phyloP scores from a whole-genome alignment of 2,329 filamentous ascomycete genomes.

The Pseudopithomyces chartarum region DNA sequence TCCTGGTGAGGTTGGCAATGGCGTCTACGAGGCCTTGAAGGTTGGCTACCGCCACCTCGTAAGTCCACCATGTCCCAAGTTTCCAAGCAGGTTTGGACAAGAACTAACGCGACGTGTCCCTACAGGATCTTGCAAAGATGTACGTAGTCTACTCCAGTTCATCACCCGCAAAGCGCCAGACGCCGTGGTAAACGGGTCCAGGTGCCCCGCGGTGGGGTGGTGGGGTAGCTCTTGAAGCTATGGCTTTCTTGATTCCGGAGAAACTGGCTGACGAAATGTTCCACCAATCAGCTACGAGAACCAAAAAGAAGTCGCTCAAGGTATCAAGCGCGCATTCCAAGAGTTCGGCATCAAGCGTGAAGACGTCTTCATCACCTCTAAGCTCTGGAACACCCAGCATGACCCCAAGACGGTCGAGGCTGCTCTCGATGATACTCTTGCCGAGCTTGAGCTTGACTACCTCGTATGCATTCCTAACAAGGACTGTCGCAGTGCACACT shows the following conservation, averaged over 20 bases:
- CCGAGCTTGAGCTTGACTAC: conserved; percentile 83
- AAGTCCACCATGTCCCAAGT: conserved; percentile 10
- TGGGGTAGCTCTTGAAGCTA: conserved; percentile 21
- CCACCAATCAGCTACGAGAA: conserved; percentile 40
- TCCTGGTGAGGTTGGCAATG: conserved; percentile 45
- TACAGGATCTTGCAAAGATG: conserved; percentile 39
- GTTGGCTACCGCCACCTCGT: conserved; percentile 41
- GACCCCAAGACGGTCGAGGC: conserved; percentile 69
- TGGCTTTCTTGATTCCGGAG: conserved; percentile 14
- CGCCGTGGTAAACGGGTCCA: conserved; percentile 14
- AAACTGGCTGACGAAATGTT: conserved; percentile 26
- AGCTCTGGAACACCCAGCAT: conserved; percentile 92
- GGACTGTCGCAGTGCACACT: background rate
- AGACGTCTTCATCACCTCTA: conserved; percentile 65
- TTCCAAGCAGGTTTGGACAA: background rate
- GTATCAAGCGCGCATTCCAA: conserved; percentile 35
- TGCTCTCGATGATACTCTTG: conserved; percentile 73
- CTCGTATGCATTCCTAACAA: conserved; percentile 51
- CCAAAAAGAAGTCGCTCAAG: conserved; percentile 37
- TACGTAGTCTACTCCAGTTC: conserved; percentile 18
- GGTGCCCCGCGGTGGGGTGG: conserved; percentile 23
- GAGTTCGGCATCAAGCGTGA: conserved; percentile 35
- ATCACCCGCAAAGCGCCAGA: background rate
- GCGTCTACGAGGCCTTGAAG: conserved; percentile 46
- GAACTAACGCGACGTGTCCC: conserved; percentile 34